A percentile compares a stretch with the other conserved stretches of the same genome.
phyloP scores from a whole-genome alignment of 768 basidiomycete genomes.

The Rhodotorula graminis region DNA sequence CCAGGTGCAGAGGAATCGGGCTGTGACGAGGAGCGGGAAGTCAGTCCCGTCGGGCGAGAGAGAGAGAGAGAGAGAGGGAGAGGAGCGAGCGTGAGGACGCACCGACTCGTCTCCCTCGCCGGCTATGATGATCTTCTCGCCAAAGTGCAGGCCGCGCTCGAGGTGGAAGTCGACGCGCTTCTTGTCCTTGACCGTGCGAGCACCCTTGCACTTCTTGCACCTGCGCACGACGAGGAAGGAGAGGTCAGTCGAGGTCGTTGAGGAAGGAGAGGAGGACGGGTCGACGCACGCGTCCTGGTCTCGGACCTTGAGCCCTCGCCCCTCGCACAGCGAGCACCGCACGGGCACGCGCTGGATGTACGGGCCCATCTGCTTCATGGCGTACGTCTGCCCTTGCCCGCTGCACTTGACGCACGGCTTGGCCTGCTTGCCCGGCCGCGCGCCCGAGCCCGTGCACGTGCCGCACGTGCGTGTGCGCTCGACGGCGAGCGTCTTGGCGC shows the following conservation, averaged over 20 bases:
- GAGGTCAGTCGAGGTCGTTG: not conserved
- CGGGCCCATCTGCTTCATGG: constrained; percentile 19
- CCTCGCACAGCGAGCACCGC: constrained; percentile 66
- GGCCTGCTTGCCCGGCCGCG: constrained; percentile 74
- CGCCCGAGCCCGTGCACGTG: constrained; percentile 83
- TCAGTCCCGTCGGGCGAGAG: too few species aligned
- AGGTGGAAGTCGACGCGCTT: constrained; percentile 80
- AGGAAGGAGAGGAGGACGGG: not conserved
- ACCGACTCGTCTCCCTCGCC: constrained; percentile 91
- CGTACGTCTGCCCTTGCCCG: constrained; percentile 54
- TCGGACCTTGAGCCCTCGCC: constrained; percentile 59
- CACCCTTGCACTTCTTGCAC: constrained; percentile 93
- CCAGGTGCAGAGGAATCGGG: constrained; percentile 73
- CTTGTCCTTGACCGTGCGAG: constrained; percentile 77
- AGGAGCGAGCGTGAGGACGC: constrained; percentile 30
- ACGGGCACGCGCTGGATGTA: constrained; percentile 19
- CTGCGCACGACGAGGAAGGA: constrained; percentile 48
- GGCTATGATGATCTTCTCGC: constrained; percentile 77
- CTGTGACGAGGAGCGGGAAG: too few species aligned
- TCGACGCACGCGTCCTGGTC: constrained; percentile 71
- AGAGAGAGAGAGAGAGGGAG: not conserved
- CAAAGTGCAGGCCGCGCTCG: constrained; percentile 78
- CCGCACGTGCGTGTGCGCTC: constrained; percentile 77
- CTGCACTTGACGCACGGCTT: constrained; percentile 74
- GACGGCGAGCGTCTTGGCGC: constrained; percentile 78